These are phyloP conservation scores for Colletotrichum somersetense DNA, from an alignment of 2,329 filamentous ascomycete genomes.

Conservation along the genomic window DNA sequence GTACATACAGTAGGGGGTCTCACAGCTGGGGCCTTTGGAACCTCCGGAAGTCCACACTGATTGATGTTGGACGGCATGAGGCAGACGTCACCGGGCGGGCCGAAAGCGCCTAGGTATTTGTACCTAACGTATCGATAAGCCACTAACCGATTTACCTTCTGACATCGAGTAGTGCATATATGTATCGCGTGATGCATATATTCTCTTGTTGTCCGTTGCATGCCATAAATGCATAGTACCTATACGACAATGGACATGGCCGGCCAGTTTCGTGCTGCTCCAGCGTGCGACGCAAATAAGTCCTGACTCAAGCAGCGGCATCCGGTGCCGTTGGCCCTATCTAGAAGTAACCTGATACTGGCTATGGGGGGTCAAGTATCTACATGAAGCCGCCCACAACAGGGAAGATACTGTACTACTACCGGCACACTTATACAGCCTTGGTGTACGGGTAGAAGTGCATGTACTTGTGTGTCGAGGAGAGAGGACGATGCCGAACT, in stretches of 20 bases:
- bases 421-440: background rate
- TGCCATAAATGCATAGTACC: background rate
- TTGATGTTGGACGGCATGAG: background rate
- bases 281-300: background rate
- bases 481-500: background rate
- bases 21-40: background rate
- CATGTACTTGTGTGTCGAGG: background rate
- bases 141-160: background rate
- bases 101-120: background rate
- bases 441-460: too few species aligned
- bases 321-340: background rate
- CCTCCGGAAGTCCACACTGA: background rate
- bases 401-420: too few species aligned
- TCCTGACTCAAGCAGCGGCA: background rate
- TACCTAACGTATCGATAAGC: slow-evolving; percentile 3
- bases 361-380: background rate
- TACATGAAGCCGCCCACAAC: background rate
- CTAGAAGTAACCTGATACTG: background rate
- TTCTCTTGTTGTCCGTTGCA: background rate
- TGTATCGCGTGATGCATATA: background rate
- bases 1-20: too few species aligned
- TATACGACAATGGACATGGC: background rate
- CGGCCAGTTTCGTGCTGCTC: background rate
- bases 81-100: slow-evolving; percentile 27
- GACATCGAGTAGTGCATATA: background rate